These are phyloP conservation scores for Nakaseomyces nivariensis DNA, from an alignment of 1,139 yeast genomes.

Conservation along the genomic window DNA sequence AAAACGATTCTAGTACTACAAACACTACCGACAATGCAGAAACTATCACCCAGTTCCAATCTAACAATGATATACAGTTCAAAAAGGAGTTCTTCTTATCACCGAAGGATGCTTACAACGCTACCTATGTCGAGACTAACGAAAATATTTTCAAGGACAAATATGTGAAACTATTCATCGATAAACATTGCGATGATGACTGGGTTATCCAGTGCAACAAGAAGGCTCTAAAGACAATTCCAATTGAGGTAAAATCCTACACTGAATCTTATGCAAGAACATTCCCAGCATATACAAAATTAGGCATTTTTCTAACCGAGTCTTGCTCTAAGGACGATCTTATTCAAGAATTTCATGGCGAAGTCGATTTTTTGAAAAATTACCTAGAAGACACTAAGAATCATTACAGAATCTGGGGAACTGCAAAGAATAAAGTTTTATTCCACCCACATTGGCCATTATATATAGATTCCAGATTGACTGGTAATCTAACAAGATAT, in stretches of 20 bases:
- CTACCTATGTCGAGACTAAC: conserved; percentile 40
- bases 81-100: conserved; percentile 27
- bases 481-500: conserved; percentile 71
- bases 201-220: conserved; percentile 21
- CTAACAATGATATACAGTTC: conserved; percentile 14
- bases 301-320: conserved; percentile 49
- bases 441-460: conserved; percentile 44
- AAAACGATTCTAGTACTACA: background rate
- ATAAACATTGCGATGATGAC: conserved; percentile 24
- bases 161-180: conserved; percentile 24
- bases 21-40: background rate
- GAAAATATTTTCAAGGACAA: conserved; percentile 40
- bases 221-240: conserved; percentile 13
- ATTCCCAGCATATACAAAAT: conserved; percentile 62
- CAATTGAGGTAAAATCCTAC: conserved; percentile 28
- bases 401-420: conserved; percentile 74
- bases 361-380: conserved; percentile 50
- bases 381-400: conserved; percentile 59
- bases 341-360: conserved; percentile 64
- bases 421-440: conserved; percentile 71
- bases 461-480: conserved; percentile 66
- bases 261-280: conserved; percentile 27
- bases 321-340: conserved; percentile 39
- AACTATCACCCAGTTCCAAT: background rate
- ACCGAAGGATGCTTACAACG: conserved; percentile 39